These are phyloP conservation scores for Fusarium sambucinum DNA, from an alignment of 2,329 filamentous ascomycete species.

Conservation along the genomic window DNA sequence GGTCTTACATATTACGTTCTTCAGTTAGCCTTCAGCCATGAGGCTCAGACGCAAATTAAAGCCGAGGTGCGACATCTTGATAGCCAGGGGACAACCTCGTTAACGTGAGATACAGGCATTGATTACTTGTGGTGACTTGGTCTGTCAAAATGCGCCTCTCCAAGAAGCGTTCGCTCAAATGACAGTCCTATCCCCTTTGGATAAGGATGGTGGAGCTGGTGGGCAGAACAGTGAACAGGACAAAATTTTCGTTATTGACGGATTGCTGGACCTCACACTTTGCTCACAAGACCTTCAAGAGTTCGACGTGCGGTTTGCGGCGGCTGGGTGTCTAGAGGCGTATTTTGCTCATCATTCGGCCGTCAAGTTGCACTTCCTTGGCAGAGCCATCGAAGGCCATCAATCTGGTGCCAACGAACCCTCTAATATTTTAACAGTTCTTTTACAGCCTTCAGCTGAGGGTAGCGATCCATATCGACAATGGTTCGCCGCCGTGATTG, in stretches of 20 bases:
- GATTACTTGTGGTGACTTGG: slow-evolving; percentile 86
- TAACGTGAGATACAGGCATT: slow-evolving; percentile 70
- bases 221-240: slow-evolving; percentile 64
- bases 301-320: slow-evolving; percentile 85
- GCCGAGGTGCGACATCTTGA: slow-evolving; percentile 70
- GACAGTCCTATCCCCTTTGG: slow-evolving; percentile 75
- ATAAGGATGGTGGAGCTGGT: slow-evolving; percentile 51
- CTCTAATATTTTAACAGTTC: slow-evolving; percentile 87
- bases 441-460: slow-evolving; percentile 75
- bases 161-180: slow-evolving; percentile 93
- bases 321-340: slow-evolving; percentile 90
- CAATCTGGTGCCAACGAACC: slow-evolving; percentile 81
- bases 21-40: slow-evolving; percentile 82
- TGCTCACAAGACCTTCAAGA: slow-evolving; percentile 73
- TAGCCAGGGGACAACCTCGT: slow-evolving; percentile 3
- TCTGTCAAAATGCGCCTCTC: slow-evolving; percentile 80
- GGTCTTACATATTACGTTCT: slow-evolving; percentile 83
- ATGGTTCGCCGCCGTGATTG: slow-evolving; percentile 90
- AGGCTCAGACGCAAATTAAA: slow-evolving; percentile 80
- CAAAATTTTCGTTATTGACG: slow-evolving; percentile 91
- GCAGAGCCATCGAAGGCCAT: slow-evolving; percentile 90
- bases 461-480: slow-evolving; percentile 84
- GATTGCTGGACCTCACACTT: slow-evolving; percentile 84
- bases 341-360: slow-evolving; percentile 87
- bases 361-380: slow-evolving; percentile 87